Evolutionary conservation across 345 rosid genomes (phyloP).

Genomic region (Moringa oleifera): DNA sequence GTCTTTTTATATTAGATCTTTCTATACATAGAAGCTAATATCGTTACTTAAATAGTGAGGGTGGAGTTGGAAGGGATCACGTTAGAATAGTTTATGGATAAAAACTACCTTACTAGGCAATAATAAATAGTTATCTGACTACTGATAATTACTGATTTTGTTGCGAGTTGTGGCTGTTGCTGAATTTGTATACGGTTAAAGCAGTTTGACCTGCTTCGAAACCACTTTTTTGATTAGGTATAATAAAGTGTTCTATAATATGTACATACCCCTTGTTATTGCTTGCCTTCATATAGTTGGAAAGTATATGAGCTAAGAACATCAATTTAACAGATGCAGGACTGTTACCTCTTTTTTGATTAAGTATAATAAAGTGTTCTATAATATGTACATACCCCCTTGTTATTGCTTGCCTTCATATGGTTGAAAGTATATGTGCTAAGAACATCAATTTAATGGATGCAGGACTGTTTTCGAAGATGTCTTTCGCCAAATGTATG

Average conservation of each 20-base stretch:
- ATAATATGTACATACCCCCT: no score
- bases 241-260: no score
- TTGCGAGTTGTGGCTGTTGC: not conserved
- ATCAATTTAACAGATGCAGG: constrained; percentile 36
- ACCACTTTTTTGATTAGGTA: not conserved
- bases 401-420: not conserved
- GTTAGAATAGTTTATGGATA: not conserved
- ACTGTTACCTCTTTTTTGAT: constrained; percentile 15
- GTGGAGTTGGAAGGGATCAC: no score
- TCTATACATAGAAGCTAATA: not conserved
- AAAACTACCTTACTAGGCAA: not conserved
- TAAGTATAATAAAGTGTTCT: no score
- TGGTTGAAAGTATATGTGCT: not conserved
- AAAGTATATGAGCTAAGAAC: not conserved
- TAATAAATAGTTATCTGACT: not conserved
- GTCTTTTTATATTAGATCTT: not conserved
- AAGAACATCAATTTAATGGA: constrained; percentile 6
- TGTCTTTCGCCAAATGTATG: constrained; percentile 78
- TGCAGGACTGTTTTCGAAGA: constrained; percentile 69
- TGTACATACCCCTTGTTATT: no score
- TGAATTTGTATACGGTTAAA: no score
- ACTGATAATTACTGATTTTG: no score
- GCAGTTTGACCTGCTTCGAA: not conserved
- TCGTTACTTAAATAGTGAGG: not conserved
- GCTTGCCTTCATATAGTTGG: not conserved